Base-by-base conservation (phyloP, 2,329 filamentous ascomycete species). In the Leptodontidium sp. region DNA sequence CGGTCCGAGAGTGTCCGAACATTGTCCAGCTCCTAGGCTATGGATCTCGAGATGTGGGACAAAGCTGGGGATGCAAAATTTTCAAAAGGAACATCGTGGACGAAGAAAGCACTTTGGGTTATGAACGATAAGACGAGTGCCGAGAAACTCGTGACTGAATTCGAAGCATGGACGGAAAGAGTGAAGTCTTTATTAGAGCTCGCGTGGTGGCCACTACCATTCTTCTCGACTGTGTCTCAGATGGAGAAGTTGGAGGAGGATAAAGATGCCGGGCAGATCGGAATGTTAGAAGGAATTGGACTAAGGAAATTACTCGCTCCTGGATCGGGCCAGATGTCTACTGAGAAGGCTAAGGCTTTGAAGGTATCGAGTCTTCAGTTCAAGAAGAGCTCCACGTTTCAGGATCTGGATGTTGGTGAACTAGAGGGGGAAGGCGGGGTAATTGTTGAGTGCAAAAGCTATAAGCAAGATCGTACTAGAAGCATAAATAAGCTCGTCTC, bases 101-200 rank as follows among this genome's bases (percentile, higher is more conserved):
- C 29, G 55, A 58, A 58, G 32, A 58, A 58, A 24, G 32, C 55
- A 3, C 26, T 58, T 7, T 58, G 55, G 55, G 55, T 58, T 11
- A 11, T 58, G 55, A 58, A 40, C 35, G 55, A 58, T 40, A 58
- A 58, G 55, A 58, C 43, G 7, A 58, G 55, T 26, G 55, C 55
- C 5, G 55, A 58, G 55, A 58, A 58, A 24, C 55, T 40, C 29
- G 55, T 43, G 4, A 24, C 1, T 14, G 55, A 43, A 7, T 58
- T 58, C 9, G 35, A 58, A 40, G 29, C 55, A 2, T 58, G 55
- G 55, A 58, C 32, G 6, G 55, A 58, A 40, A 35, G 55, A 21
- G 55, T 58, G 5, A 35, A 40, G 14, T 58, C 55, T 14, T 15
- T 58, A 4, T 24, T 58, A 15, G 55, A 58, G 32, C 35, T 58